Base-by-base conservation (phyloP, 2,329 filamentous ascomycete species). In the Nectriaceae sp. region DNA sequence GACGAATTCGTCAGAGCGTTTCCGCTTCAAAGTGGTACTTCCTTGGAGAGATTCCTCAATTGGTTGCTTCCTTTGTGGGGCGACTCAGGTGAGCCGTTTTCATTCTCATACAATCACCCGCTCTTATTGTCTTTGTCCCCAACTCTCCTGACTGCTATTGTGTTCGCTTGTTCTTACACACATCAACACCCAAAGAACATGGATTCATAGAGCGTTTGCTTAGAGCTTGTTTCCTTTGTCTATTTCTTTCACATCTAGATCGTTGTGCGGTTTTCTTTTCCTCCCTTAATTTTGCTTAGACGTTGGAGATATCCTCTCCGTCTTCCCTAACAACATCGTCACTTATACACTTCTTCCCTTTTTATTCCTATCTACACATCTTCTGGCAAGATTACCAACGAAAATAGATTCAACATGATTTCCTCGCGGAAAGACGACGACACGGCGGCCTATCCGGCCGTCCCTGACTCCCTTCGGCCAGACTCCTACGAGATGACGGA, bases 391-490 rank as follows among this genome's bases (percentile, higher is more conserved):
- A 50, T 46, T 60, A 57, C 56, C 60, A 62, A 65, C 53, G 56
- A 46, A 45, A 31, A 62, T 56, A 68, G 62, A 64, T 52, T 57
- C 53, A 68, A 62, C n/a, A 73, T 72, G 70, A 61, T 69, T 49
- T 65, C 58, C 63, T 65, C 68, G 40, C 62, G 64, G 60, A 69
- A 65, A 54, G 53, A 58, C 52, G 59, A 63, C 49, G 58, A 63
- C 40, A 48, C 56, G 50, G 46, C 59, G 47, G 56, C 61, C 43
- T 73, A 70, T 47, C 70, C 70, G 41, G 62, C 62, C 19, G 65
- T 74, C 31, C 72, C 72, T 48, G 54, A 63, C 47, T 68, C 70
- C 50, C 63, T 75, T 40, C 65, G 61, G 24, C 59, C 67, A 47
- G 63, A 70, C 44, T 69, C 72, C 16, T 59, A 73, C 55, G 66